These are phyloP conservation scores for Aspergillus sergii DNA, from an alignment of 2,329 filamentous ascomycete genomes.

Conservation along the genomic window DNA sequence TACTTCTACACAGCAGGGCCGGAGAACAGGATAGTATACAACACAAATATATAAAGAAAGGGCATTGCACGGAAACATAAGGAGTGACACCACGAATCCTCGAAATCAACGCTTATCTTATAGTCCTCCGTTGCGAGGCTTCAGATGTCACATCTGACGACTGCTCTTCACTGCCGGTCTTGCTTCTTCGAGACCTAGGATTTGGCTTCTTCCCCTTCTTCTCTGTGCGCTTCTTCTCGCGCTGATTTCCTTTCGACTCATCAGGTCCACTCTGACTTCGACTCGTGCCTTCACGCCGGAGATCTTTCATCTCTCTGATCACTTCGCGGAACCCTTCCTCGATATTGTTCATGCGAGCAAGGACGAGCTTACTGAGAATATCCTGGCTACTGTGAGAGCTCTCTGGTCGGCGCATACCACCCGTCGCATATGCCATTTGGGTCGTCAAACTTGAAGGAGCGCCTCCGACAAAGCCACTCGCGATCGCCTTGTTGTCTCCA, in stretches of 20 bases:
- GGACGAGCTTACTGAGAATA: slow-evolving; percentile 76
- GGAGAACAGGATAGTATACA: background rate
- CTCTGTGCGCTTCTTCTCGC: slow-evolving; percentile 30
- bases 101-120: background rate
- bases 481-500: slow-evolving; percentile 63
- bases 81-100: background rate
- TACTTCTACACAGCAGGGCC: background rate
- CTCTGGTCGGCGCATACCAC: slow-evolving; percentile 55
- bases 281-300: slow-evolving; percentile 49
- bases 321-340: slow-evolving; percentile 90
- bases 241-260: slow-evolving; percentile 23
- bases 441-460: slow-evolving; percentile 78
- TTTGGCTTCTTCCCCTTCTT: slow-evolving; percentile 27
- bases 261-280: slow-evolving; percentile 32
- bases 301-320: slow-evolving; percentile 74
- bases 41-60: background rate
- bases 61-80: background rate
- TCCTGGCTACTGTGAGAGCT: slow-evolving; percentile 61
- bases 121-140: slow-evolving; percentile 3
- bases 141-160: slow-evolving; percentile 10
- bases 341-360: slow-evolving; percentile 88
- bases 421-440: slow-evolving; percentile 74
- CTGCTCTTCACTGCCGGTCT: slow-evolving; percentile 23
- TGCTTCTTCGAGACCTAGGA: slow-evolving; percentile 20
- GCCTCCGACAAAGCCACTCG: slow-evolving; percentile 62